These are phyloP conservation scores for Oryza coarctata DNA, from an alignment of 176 grass and related monocot species.

Conservation along the genomic window DNA sequence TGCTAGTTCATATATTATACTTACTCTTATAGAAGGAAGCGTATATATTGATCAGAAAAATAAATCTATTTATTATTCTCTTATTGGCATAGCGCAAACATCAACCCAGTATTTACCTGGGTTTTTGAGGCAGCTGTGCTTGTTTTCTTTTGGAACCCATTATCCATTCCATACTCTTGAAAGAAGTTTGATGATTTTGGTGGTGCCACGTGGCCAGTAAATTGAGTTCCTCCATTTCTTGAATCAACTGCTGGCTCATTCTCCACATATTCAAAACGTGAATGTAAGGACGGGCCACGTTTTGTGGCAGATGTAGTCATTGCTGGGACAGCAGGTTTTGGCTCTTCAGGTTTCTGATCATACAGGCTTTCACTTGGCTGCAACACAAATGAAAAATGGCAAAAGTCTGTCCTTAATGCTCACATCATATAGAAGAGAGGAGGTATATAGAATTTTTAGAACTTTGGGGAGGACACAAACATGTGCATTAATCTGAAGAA, in stretches of 20 bases:
- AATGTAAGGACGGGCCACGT: slow-evolving; percentile 46
- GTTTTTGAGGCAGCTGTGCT: slow-evolving; percentile 53
- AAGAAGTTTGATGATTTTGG: slow-evolving; percentile 87
- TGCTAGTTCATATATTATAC: background rate
- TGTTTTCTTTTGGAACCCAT: slow-evolving; percentile 71
- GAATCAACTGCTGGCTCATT: slow-evolving; percentile 41
- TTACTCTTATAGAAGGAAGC: background rate
- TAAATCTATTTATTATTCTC: background rate
- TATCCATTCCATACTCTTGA: slow-evolving; percentile 71
- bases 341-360: slow-evolving; percentile 91
- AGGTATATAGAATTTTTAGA: background rate
- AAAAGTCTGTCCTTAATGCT: background rate
- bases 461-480: background rate
- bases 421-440: background rate
- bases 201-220: slow-evolving; percentile 57
- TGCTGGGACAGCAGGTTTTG: slow-evolving; percentile 46
- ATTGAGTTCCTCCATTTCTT: slow-evolving; percentile 42
- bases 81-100: background rate
- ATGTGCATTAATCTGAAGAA: background rate
- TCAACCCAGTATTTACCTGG: slow-evolving; percentile 50
- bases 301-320: slow-evolving; percentile 36
- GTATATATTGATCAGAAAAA: background rate
- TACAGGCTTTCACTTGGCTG: slow-evolving; percentile 82
- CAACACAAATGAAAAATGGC: slow-evolving; percentile 4
- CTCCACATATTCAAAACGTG: slow-evolving; percentile 77